phyloP scores from a whole-genome alignment of 2,329 filamentous ascomycete species.

The Ophiostoma angusticollis region DNA sequence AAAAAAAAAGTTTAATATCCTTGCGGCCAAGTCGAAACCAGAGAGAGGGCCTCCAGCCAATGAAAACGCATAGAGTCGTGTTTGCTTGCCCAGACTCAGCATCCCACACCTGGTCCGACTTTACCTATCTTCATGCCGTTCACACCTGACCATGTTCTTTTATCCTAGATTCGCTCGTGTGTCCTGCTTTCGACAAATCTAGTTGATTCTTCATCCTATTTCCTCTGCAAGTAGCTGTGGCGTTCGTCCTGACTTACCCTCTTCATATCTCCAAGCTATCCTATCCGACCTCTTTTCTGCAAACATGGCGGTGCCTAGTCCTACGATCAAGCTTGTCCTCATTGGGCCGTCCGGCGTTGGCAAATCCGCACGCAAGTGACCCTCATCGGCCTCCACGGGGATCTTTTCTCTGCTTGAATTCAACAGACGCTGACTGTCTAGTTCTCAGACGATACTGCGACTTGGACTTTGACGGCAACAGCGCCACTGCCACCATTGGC shows the following conservation, averaged over 20 bases:
- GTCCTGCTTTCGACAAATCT: too few relatives aligned
- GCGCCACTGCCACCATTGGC: constrained; percentile 41
- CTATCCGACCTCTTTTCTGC: neutral
- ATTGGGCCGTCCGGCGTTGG: constrained; percentile 44
- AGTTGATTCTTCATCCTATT: too few relatives aligned
- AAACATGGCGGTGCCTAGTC: constrained; percentile 27
- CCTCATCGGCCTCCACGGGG: neutral
- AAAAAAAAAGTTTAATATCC: constrained; percentile 7
- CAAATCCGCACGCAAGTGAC: constrained; percentile 38
- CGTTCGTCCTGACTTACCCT: neutral
- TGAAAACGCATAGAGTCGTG: too few relatives aligned
- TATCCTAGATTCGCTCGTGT: too few relatives aligned
- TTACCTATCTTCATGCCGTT: too few relatives aligned
- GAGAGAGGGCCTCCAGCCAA: neutral
- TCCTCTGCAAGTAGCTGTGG: neutral
- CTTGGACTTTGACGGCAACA: constrained; percentile 43
- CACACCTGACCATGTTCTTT: too few relatives aligned
- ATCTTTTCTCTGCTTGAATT: too few relatives aligned
- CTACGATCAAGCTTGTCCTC: constrained; percentile 42
- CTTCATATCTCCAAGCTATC: constrained; percentile 2
- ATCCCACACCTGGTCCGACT: too few relatives aligned
- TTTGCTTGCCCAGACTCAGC: too few relatives aligned
- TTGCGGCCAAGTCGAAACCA: neutral
- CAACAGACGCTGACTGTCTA: constrained; percentile 19
- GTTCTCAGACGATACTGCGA: constrained; percentile 43